A percentile compares a stretch with the other conserved stretches of the same genome.
These are phyloP conservation scores for Aspergillus transmontanensis DNA, from an alignment of 2,329 filamentous ascomycete genomes.

Conservation along the genomic window DNA sequence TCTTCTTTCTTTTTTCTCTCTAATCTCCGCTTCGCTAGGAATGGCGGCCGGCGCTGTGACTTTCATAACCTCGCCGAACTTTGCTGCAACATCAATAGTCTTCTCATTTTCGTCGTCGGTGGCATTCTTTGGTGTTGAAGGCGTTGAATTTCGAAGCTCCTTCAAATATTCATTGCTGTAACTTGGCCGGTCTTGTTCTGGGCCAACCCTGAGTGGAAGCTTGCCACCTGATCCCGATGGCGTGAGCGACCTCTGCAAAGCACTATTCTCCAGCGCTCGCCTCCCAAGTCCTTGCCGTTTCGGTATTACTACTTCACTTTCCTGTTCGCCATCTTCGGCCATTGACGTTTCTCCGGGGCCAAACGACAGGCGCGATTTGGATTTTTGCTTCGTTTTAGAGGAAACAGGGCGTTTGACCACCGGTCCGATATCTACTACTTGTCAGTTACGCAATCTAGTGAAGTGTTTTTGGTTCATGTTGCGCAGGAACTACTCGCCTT, in stretches of 20 bases:
- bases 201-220: constrained; percentile 60
- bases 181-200: constrained; percentile 70
- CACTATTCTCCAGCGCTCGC: constrained; percentile 68
- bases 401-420: constrained; percentile 56
- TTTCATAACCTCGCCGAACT: constrained; percentile 49
- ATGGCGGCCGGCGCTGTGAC: constrained; percentile 54
- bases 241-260: constrained; percentile 58
- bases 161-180: constrained; percentile 88
- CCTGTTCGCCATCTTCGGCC: constrained; percentile 57
- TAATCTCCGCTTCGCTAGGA: constrained; percentile 80
- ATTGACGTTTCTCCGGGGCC: constrained; percentile 62
- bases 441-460: constrained; percentile 15
- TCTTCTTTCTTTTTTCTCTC: constrained; percentile 85
- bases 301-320: constrained; percentile 59
- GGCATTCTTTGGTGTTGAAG: constrained; percentile 69
- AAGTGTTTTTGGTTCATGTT: not conserved
- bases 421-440: constrained; percentile 46
- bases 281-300: constrained; percentile 63
- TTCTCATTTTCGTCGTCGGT: constrained; percentile 52
- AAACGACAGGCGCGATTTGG: constrained; percentile 76
- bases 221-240: constrained; percentile 52
- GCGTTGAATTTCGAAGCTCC: constrained; percentile 83
- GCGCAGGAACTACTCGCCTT: constrained; percentile 44
- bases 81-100: constrained; percentile 53
- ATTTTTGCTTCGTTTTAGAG: constrained; percentile 67